Evolutionary conservation across 2,329 filamentous ascomycete genomes (phyloP).

Genomic region (Cladophialophora psammophila): DNA sequence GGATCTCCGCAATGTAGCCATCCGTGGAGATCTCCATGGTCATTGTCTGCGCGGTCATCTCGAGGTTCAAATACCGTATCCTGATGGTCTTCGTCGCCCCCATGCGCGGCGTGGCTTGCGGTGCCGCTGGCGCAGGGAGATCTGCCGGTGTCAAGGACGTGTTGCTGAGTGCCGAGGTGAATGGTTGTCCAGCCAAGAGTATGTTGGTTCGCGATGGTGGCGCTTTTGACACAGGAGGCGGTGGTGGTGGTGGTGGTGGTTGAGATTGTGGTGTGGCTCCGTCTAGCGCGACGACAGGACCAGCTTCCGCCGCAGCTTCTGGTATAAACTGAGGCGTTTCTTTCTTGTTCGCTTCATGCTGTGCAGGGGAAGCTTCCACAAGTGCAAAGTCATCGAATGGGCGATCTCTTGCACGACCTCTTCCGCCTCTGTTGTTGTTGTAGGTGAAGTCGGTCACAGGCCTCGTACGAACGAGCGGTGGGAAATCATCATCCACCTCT

Average conservation of each 20-base stretch:
- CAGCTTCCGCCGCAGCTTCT: constrained; percentile 44
- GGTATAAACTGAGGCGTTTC: constrained; percentile 60
- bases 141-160: constrained; percentile 56
- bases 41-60: constrained; percentile 62
- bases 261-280: constrained; percentile 24
- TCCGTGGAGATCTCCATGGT: constrained; percentile 67
- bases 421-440: constrained; percentile 68
- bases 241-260: constrained; percentile 15
- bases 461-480: constrained; percentile 63
- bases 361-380: constrained; percentile 64
- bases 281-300: constrained; percentile 39
- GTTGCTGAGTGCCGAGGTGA: constrained; percentile 55
- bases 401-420: constrained; percentile 66
- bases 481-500: constrained; percentile 72
- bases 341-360: constrained; percentile 66
- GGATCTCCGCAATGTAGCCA: constrained; percentile 72
- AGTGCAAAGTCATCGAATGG: constrained; percentile 72
- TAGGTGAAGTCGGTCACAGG: constrained; percentile 70
- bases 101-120: constrained; percentile 61
- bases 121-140: constrained; percentile 51
- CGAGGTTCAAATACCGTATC: constrained; percentile 67
- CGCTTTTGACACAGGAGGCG: constrained; percentile 29
- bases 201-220: constrained; percentile 47
- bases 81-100: constrained; percentile 65
- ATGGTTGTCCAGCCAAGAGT: constrained; percentile 52